phyloP scores from a whole-genome alignment of 2,329 filamentous ascomycete genomes.

The Aspergillus melleus region DNA sequence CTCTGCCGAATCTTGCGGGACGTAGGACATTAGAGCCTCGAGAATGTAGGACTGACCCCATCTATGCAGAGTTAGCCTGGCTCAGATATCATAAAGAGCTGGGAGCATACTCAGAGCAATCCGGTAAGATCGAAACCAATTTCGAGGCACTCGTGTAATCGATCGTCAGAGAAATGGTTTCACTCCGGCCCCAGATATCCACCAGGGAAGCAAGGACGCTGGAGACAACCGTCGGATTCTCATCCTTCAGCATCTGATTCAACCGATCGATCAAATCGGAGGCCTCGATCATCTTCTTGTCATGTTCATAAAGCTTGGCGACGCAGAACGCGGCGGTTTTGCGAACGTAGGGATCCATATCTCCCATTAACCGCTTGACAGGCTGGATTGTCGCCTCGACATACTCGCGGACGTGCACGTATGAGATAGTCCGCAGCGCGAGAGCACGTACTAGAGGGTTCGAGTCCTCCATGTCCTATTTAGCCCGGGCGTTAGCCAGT shows the following conservation, averaged over 20 bases:
- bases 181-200: conserved; percentile 98
- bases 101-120: conserved; percentile 83
- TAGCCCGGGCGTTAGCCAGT: conserved; percentile 10
- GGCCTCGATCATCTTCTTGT: conserved; percentile 81
- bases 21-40: conserved; percentile 95
- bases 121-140: conserved; percentile 92
- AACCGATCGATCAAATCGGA: conserved; percentile 91
- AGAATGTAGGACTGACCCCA: conserved; percentile 99
- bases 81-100: too few species aligned
- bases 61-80: conserved; percentile 48
- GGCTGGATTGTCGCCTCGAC: conserved; percentile 86
- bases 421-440: conserved; percentile 91
- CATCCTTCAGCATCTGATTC: conserved; percentile 86
- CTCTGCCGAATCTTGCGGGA: conserved; percentile 86
- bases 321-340: conserved; percentile 97
- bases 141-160: conserved; percentile 98
- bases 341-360: conserved; percentile 90
- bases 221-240: conserved; percentile 96
- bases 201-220: conserved; percentile 87
- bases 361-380: conserved; percentile 78
- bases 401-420: conserved; percentile 94
- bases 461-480: conserved; percentile 86
- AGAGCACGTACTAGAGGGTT: conserved; percentile 92
- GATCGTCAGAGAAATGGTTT: conserved; percentile 96
- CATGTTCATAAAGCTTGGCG: conserved; percentile 96